A percentile compares a stretch with the other conserved stretches of the same genome.
phyloP scores from a whole-genome alignment of 2,329 filamentous ascomycete species.

The Truncatella angustata region DNA sequence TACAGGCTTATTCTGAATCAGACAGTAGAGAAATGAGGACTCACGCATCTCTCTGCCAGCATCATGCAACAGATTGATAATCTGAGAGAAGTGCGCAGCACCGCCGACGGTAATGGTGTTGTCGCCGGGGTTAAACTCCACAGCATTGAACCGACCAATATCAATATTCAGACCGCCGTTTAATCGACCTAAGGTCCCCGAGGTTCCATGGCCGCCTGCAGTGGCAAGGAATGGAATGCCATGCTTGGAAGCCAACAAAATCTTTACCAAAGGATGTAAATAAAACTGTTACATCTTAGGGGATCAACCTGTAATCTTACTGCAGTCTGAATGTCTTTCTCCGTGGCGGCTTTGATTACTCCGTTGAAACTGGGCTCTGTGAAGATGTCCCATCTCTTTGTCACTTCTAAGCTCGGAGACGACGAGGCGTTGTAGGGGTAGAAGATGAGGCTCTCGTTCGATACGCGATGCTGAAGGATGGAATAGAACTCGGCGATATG shows the following conservation, averaged over 20 bases:
- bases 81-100: not conserved
- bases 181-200: not conserved
- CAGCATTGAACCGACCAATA: not conserved
- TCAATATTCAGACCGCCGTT: not conserved
- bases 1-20: not conserved
- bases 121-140: not conserved
- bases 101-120: not conserved
- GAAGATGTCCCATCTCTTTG: not conserved
- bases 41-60: not conserved
- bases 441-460: too few relatives aligned
- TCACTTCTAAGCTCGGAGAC: too few relatives aligned
- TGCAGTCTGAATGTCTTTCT: not conserved
- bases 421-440: too few relatives aligned
- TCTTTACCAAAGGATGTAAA: not conserved
- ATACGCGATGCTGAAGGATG: too few relatives aligned
- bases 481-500: too few relatives aligned
- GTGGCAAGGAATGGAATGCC: not conserved
- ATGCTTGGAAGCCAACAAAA: not conserved
- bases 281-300: not conserved
- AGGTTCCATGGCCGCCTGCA: not conserved
- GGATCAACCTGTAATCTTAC: not conserved
- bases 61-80: not conserved
- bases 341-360: not conserved
- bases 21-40: not conserved
- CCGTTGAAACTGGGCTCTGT: not conserved